Evolutionary conservation across 257 asterid genomes (phyloP), one percentile per base, ranked within the genome.

Genomic region (Gentiana dahurica): DNA sequence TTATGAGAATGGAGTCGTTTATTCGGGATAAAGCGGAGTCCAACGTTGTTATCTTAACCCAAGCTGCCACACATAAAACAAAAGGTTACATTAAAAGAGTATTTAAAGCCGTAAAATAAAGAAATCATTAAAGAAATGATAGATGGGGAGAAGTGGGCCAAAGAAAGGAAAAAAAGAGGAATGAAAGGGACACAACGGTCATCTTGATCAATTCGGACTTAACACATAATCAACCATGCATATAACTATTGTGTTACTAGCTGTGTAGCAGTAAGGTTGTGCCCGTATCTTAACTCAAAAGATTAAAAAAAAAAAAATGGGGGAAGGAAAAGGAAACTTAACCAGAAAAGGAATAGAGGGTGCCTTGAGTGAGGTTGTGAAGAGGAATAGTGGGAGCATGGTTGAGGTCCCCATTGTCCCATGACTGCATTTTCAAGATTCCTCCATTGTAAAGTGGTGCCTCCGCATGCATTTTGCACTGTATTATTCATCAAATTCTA

Each of bases 401-500:
- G 34, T 55, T 54, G 47, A 15, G 41, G 51, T 55, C 69, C 50
- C 65, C 76, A 11, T 69, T 51, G 3, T n/a, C 66, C 8, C 51
- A 72, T 24, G 7, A 41, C 36, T 68, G 66, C 64, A 73, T 60
- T 60, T 61, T 71, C 66, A 88, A 77, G 47, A 82, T 33, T 9
- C 96, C 96, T 62, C 96, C 96, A 11, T 57, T 49, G 76, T 85
- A 85, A 32, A 85, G 84, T 55, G 96, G 71, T 11, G 65, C 63
- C 67, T 77, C 95, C 5, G 94, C 76, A 57, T 57, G 71, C 67
- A 13, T 9, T 69, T 77, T 80, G 46, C 96, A 85, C 95, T 85
- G 68, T 71, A 34, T 24, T 24, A 24, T 24, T 24, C 24, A 24
- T 24, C 24, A 24, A 24, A 24, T 24, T 24, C 24, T 24, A 24